Evolutionary conservation across 228 moss, liverwort and hornwort species (phyloP), one percentile per base, ranked within the genome.

Genomic region (Sphagnum fallax): DNA sequence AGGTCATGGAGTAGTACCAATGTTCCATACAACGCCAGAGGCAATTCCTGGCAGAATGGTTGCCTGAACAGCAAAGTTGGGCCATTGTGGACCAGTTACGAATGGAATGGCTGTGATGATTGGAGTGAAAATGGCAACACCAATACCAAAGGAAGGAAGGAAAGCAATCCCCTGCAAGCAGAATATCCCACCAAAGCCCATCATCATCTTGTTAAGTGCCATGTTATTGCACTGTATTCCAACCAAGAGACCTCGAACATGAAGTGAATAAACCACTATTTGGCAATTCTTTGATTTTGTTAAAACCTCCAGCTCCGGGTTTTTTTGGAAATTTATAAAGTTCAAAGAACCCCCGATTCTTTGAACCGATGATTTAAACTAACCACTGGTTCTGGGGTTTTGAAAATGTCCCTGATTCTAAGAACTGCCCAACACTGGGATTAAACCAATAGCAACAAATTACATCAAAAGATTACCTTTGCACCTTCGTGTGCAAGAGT

Each of bases 1-100:
- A 32, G 32, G 32, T 32, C 2, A 12, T 47, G 18, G 51, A 5
- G 52, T 50, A 64, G 10, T 74, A 81, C 81, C 82, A 8, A 82
- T 75, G 51, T 82, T 82, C 82, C 82, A 82, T 5, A 82, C 72
- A 11, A 82, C 71, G 49, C 82, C 82, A 13, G 82, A 75, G 4
- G 69, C 60, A 14, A 82, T 75, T 47, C 82, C 82, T n/a, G 82
- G 82, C 32, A 75, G 52, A 53, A 76, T 71, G 9, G 75, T 72
- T 0, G 75, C 15, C 8, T 64, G 47, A 10, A 65, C 71, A 11
- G 60, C 69, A 13, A 82, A 71, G 62, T 82, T 52, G 5, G 82
- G 82, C 75, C 66, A 63, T 16, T 53, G 62, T 5, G 67, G 52
- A 5, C 48, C n/a, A 5, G 72, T 69, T 49, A 64, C 6, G 48